Conservation (phyloP, 129 eudicot species). For the Flaveria linearis region DNA sequence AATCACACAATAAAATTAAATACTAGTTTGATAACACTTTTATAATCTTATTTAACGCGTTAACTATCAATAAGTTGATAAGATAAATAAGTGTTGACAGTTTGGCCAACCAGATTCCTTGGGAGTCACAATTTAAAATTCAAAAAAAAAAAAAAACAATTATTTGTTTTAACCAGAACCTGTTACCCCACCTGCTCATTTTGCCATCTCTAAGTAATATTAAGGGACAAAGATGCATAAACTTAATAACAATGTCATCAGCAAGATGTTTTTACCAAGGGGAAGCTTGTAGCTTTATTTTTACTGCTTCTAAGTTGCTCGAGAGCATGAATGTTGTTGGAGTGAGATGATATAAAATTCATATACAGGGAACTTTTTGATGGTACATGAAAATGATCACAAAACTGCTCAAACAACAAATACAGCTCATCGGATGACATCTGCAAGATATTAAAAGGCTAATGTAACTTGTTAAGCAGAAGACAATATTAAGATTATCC, state of each 20-base stretch:
- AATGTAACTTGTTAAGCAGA: constrained; percentile 9
- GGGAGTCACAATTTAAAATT: neutral
- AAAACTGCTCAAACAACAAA: constrained; percentile 78
- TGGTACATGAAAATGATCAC: constrained; percentile 81
- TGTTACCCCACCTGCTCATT: neutral
- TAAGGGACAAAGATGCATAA: constrained; percentile 2
- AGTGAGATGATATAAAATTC: constrained; percentile 90
- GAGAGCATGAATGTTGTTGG: constrained; percentile 88
- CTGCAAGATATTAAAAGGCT: constrained; percentile 43
- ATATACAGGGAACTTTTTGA: constrained; percentile 61
- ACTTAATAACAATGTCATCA: neutral
- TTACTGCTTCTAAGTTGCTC: constrained; percentile 77
- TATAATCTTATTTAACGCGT: neutral
- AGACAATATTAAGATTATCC: neutral
- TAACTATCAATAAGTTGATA: neutral
- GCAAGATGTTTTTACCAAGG: constrained; percentile 56
- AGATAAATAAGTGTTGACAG: neutral
- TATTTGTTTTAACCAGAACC: neutral
- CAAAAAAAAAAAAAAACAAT: neutral
- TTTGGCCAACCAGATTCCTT: neutral
- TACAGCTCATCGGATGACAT: constrained; percentile 88
- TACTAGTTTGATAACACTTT: neutral
- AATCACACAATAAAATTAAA: neutral
- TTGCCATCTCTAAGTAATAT: neutral
- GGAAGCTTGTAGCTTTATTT: constrained; percentile 75